Evolutionary conservation across 495 filamentous ascomycete genomes (phyloP).

Genomic region (Tuber indicum): DNA sequence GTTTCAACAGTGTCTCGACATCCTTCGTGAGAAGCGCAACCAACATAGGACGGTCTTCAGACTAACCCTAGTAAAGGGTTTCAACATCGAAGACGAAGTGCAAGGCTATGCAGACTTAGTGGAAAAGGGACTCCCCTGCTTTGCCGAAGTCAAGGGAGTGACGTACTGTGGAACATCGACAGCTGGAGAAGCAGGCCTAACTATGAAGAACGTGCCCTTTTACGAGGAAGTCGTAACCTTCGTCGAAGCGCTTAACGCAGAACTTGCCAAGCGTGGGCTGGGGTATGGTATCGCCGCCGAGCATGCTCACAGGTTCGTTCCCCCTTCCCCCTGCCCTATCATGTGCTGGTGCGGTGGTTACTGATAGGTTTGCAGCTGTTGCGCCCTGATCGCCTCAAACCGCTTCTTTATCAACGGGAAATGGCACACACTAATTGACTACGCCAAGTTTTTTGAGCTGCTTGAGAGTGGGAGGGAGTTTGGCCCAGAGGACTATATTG

Average conservation of each 20-base stretch:
- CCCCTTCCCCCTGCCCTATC: neutral
- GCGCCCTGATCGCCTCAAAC: slow-evolving; percentile 72
- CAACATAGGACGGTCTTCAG: slow-evolving; percentile 89
- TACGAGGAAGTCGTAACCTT: slow-evolving; percentile 81
- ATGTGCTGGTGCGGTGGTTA: neutral
- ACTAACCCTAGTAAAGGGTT: slow-evolving; percentile 88
- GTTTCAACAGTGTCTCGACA: slow-evolving; percentile 82
- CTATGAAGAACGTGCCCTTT: slow-evolving; percentile 94
- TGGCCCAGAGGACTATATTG: slow-evolving; percentile 83
- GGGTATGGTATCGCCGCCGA: slow-evolving; percentile 88
- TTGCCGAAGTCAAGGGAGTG: slow-evolving; percentile 92
- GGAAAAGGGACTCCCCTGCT: slow-evolving; percentile 73
- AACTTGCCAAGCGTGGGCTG: slow-evolving; percentile 60
- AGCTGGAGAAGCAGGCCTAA: slow-evolving; percentile 70
- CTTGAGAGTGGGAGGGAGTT: slow-evolving; percentile 68
- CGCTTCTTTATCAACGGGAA: slow-evolving; percentile 64
- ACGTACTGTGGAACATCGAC: slow-evolving; percentile 91
- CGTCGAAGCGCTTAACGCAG: slow-evolving; percentile 62
- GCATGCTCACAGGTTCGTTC: slow-evolving; percentile 61
- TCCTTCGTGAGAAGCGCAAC: slow-evolving; percentile 72
- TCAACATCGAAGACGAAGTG: slow-evolving; percentile 91
- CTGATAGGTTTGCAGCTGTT: slow-evolving; percentile 53
- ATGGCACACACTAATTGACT: slow-evolving; percentile 91
- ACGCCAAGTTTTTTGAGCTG: slow-evolving; percentile 78
- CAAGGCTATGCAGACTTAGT: slow-evolving; percentile 86